A percentile compares a stretch with the other conserved stretches of the same genome.
These are phyloP conservation scores for Barbatosphaeria neglecta DNA, from an alignment of 495 filamentous ascomycete species.

Conservation along the genomic window DNA sequence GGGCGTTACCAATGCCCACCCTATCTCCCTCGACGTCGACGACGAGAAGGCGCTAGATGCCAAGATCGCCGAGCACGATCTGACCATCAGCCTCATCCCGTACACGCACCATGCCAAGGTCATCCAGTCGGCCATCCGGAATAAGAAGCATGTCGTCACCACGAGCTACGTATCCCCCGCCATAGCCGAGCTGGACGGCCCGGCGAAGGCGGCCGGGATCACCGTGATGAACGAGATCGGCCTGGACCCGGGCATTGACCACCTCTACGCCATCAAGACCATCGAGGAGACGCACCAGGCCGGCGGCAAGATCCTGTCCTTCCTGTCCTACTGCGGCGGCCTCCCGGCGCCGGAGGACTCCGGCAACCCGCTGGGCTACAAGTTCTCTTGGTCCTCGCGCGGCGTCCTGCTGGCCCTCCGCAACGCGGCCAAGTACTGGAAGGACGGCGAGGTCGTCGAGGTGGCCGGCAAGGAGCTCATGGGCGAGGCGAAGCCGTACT, in stretches of 20 bases:
- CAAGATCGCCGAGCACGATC: slow-evolving; percentile 62
- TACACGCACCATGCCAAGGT: slow-evolving; percentile 86
- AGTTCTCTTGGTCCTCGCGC: slow-evolving; percentile 72
- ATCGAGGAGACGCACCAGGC: slow-evolving; percentile 72
- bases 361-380: slow-evolving; percentile 90
- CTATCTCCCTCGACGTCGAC: slow-evolving; percentile 75
- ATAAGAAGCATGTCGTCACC: slow-evolving; percentile 92
- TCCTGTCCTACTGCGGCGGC: slow-evolving; percentile 85
- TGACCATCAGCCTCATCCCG: slow-evolving; percentile 77
- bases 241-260: slow-evolving; percentile 53
- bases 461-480: slow-evolving; percentile 56
- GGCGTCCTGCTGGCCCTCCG: slow-evolving; percentile 79
- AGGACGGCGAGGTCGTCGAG: slow-evolving; percentile 62
- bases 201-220: slow-evolving; percentile 83
- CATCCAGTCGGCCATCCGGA: slow-evolving; percentile 86
- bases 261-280: slow-evolving; percentile 80
- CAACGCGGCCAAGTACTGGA: slow-evolving; percentile 76
- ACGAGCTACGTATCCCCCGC: slow-evolving; percentile 90
- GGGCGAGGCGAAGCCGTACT: slow-evolving; percentile 80
- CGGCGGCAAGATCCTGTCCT: slow-evolving; percentile 76
- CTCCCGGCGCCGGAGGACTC: slow-evolving; percentile 56
- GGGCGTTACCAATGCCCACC: slow-evolving; percentile 56
- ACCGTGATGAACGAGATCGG: slow-evolving; percentile 99
- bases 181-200: slow-evolving; percentile 77
- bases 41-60: slow-evolving; percentile 63